A percentile compares a stretch with the other conserved stretches of the same genome.
Evolutionary conservation across 108 stramenopile species (phyloP).

Genomic region (Nannochloropsis gaditana): DNA sequence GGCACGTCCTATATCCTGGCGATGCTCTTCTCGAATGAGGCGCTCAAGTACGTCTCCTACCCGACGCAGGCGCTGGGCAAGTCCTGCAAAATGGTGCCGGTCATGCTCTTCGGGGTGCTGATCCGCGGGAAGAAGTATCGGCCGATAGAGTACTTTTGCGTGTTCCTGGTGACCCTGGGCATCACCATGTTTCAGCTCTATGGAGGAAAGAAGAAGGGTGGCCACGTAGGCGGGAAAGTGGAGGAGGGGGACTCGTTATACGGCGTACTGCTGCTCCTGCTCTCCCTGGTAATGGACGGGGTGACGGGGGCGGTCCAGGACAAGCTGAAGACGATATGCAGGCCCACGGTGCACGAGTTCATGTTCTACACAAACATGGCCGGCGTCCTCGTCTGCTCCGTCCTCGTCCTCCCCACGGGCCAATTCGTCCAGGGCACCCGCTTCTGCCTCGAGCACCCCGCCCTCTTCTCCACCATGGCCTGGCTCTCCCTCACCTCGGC

Average conservation of each 20-base stretch:
- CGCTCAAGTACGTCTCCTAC: constrained; percentile 52
- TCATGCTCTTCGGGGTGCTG: constrained; percentile 54
- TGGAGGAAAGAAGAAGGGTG: constrained; percentile 18
- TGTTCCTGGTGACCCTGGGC: constrained; percentile 43
- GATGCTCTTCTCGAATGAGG: constrained; percentile 52
- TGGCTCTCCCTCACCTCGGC: constrained; percentile 84
- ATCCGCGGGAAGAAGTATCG: constrained; percentile 49
- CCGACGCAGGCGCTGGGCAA: constrained; percentile 53
- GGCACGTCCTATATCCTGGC: constrained; percentile 48
- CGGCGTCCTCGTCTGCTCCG: constrained; percentile 60
- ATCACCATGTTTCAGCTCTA: constrained; percentile 32
- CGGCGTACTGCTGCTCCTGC: constrained; percentile 33
- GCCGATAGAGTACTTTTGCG: constrained; percentile 38
- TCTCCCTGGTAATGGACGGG: constrained; percentile 47
- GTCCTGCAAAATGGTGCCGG: constrained; percentile 56
- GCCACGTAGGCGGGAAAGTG: not conserved
- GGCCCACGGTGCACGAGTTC: constrained; percentile 68
- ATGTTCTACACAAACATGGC: constrained; percentile 79
- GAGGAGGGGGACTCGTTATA: constrained; percentile 27
- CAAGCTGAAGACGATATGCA: constrained; percentile 58
- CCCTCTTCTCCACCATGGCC: constrained; percentile 71
- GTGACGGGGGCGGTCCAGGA: constrained; percentile 54
- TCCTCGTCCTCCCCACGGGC: constrained; percentile 54
- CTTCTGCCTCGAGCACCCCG: constrained; percentile 61
- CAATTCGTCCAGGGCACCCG: constrained; percentile 60